A percentile compares a stretch with the other conserved stretches of the same genome.
Conservation (phyloP, 2,329 filamentous ascomycete species). For the Alternaria arborescens region DNA sequence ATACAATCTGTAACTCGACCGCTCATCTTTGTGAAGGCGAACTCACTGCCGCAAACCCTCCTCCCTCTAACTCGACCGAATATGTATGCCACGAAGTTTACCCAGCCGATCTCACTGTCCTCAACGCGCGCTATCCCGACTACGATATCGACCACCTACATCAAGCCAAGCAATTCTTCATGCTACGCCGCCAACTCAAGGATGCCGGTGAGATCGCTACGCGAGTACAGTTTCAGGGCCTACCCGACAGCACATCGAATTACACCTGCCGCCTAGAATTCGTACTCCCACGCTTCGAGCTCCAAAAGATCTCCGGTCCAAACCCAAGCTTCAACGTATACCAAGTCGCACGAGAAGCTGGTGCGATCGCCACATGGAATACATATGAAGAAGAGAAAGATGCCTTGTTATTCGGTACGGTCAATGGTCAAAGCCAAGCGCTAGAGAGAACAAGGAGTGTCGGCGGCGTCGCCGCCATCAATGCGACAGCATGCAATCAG, state of each 20-base stretch:
- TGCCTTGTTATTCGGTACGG: conserved; percentile 26
- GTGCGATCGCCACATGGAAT: conserved; percentile 30
- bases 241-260: conserved; percentile 18
- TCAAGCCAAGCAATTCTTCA: conserved; percentile 33
- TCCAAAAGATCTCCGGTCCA: conserved; percentile 27
- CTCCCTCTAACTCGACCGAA: conserved; percentile 3
- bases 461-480: conserved; percentile 29
- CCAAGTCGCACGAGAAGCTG: conserved; percentile 28
- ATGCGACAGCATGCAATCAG: conserved; percentile 32
- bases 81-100: conserved; percentile 34
- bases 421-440: conserved; percentile 33
- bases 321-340: conserved; percentile 39
- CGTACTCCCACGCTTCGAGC: conserved; percentile 23
- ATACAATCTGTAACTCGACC: conserved; percentile 14
- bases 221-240: conserved; percentile 33
- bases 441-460: conserved; percentile 23
- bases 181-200: conserved; percentile 36
- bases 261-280: conserved; percentile 39
- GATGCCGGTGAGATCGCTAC: conserved; percentile 36
- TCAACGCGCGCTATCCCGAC: conserved; percentile 41
- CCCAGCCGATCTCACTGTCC: conserved; percentile 31
- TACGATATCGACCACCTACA: conserved; percentile 30
- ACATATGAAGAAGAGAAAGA: conserved; percentile 25
- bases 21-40: conserved; percentile 1
- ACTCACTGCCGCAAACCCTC: not conserved